phyloP scores from a whole-genome alignment of 257 asterid genomes.

The Salvia rosmarinus region DNA sequence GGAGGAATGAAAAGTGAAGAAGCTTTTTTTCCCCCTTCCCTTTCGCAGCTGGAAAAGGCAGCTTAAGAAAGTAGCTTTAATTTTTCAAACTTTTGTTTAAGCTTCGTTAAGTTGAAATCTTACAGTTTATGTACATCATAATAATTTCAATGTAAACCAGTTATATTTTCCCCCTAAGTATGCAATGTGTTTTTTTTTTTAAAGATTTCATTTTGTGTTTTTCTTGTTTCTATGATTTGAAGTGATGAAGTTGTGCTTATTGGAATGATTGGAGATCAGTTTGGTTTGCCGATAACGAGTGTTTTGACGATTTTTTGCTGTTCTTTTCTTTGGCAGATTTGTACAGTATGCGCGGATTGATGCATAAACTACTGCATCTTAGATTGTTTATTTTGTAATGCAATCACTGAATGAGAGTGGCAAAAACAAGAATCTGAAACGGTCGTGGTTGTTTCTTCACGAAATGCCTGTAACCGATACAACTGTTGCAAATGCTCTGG shows the following conservation, averaged over 20 bases:
- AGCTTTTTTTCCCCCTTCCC: constrained; percentile 30
- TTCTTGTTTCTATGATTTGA: constrained; percentile 10
- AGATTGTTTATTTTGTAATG: constrained; percentile 58
- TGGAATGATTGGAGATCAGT: not conserved
- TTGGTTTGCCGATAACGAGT: not conserved
- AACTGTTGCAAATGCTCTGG: constrained; percentile 53
- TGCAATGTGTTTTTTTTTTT: constrained; percentile 6
- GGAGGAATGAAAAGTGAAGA: constrained; percentile 25
- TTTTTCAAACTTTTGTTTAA: constrained; percentile 14
- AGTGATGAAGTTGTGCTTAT: not conserved
- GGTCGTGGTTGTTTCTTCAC: constrained; percentile 47
- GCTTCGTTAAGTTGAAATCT: constrained; percentile 31
- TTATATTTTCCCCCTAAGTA: not conserved
- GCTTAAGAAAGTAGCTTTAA: constrained; percentile 23
- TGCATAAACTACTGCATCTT: constrained; percentile 44
- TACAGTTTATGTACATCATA: not conserved
- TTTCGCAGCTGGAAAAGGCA: constrained; percentile 33
- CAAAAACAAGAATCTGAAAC: constrained; percentile 58
- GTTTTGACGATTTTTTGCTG: constrained; percentile 8
- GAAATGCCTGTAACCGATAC: constrained; percentile 76
- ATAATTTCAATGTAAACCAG: not conserved
- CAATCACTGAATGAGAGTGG: constrained; percentile 54
- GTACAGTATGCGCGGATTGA: constrained; percentile 47
- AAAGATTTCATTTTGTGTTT: not conserved
- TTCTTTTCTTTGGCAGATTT: constrained; percentile 42